phyloP scores from a whole-genome alignment of 176 grass and related monocot species.

The Secale cereale region DNA sequence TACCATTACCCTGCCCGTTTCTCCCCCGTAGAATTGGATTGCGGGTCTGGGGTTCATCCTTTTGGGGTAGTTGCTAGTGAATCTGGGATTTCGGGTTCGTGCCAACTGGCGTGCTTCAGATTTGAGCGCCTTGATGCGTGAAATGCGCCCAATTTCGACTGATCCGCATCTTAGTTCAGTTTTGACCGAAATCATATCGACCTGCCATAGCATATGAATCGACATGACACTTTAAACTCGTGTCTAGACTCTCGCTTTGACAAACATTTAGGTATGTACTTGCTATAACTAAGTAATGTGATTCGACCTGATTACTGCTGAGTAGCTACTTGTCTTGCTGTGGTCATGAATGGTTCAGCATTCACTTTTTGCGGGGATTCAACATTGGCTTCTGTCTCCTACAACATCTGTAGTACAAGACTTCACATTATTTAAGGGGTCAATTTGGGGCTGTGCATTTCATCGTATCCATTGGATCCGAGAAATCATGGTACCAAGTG shows the following conservation, averaged over 20 bases:
- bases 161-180: not conserved
- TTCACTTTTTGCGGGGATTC: not conserved
- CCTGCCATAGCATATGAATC: slow-evolving; percentile 36
- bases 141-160: not conserved
- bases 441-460: slow-evolving; percentile 9
- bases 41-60: slow-evolving; percentile 22
- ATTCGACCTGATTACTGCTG: slow-evolving; percentile 2
- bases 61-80: not conserved
- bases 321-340: not conserved
- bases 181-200: slow-evolving; percentile 52
- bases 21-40: not conserved
- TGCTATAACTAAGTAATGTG: not conserved
- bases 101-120: not conserved
- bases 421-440: not conserved
- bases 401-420: not conserved
- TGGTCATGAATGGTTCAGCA: not conserved
- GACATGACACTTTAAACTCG: not conserved
- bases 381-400: not conserved
- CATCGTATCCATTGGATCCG: not conserved
- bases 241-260: not conserved
- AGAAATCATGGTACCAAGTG: slow-evolving; percentile 9
- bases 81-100: slow-evolving; percentile 16
- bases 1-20: not conserved
- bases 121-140: not conserved
- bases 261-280: not conserved